Evolutionary conservation across 148 eudicot species (phyloP), one percentile per base, ranked within the genome.

Genomic region (Diospyros lotus): DNA sequence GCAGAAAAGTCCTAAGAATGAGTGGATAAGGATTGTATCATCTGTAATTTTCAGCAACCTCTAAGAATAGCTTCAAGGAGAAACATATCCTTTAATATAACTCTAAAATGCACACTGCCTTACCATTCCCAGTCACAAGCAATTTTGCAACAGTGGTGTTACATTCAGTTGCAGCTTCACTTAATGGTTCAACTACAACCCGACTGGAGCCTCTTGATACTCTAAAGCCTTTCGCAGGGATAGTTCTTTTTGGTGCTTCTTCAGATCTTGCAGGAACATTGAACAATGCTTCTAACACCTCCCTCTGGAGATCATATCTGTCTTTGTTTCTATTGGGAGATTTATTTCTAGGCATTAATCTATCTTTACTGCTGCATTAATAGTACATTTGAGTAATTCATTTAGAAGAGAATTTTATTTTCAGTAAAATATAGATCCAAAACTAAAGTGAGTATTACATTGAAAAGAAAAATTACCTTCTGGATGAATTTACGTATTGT

Each of bases 251-350:
- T 38, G 80, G 82, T 28, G 60, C 78, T 18, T 85, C 83, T 80
- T 84, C 89, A 68, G 70, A 67, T 79, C 87, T 87, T 73, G 71
- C 81, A 72, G 90, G 84, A 68, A 74, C 83, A 77, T n/a, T 65
- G 82, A 90, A 93, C 65, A 93, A 70, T n/a, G 90, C 70, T 65
- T 77, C 83, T 76, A 93, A 63, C 46, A 93, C 65, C 77, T 93
- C 95, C 78, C 76, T 86, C 78, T 89, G 82, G 42, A 87, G 78
- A 17, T 75, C 77, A 68, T 63, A 65, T 50, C 71, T 76, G 73
- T 72, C 77, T 42, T 82, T 85, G 68, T 75, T 64, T 77, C 77
- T 79, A 70, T 79, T 77, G 63, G 75, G 54, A 58, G 77, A 78
- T 68, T 54, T 69, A 41, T 69, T 62, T 61, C 76, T 73, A 41